phyloP scores from a whole-genome alignment of 1,284 basidiomycete genomes.

The Paramarasmius palmivorus region DNA sequence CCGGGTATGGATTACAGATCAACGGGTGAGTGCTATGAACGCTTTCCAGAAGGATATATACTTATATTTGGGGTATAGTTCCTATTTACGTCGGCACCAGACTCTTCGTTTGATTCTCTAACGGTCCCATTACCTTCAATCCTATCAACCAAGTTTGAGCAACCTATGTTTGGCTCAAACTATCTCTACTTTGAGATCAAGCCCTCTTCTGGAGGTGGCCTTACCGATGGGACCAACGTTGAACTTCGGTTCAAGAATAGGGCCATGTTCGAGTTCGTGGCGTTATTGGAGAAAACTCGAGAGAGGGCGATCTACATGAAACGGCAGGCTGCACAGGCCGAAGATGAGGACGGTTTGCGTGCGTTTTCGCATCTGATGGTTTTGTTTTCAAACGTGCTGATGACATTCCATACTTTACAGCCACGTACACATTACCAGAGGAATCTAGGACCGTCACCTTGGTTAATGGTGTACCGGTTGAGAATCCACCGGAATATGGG shows the following conservation, averaged over 20 bases:
- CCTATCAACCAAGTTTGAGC: conserved; percentile 69
- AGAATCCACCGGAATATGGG: conserved; percentile 68
- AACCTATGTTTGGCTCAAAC: conserved; percentile 71
- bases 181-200: conserved; percentile 66
- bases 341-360: conserved; percentile 70
- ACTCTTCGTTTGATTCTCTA: conserved; percentile 49
- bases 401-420: conserved; percentile 30
- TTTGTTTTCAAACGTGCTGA: conserved; percentile 1
- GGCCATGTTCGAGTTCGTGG: conserved; percentile 73
- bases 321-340: conserved; percentile 45
- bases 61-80: conserved; percentile 42
- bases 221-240: conserved; percentile 60
- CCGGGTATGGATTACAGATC: conserved; percentile 63
- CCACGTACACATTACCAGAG: conserved; percentile 55
- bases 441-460: conserved; percentile 41
- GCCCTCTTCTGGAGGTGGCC: conserved; percentile 63
- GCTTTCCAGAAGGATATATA: not conserved
- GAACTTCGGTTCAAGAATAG: conserved; percentile 69
- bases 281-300: conserved; percentile 70
- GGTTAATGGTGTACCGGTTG: conserved; percentile 41
- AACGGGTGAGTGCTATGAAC: conserved; percentile 56
- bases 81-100: conserved; percentile 53
- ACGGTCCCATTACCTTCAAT: conserved; percentile 64
- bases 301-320: conserved; percentile 75
- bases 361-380: conserved; percentile 31